Evolutionary conservation across 148 eudicot species (phyloP).

Genomic region (Rhododendron griersonianum): DNA sequence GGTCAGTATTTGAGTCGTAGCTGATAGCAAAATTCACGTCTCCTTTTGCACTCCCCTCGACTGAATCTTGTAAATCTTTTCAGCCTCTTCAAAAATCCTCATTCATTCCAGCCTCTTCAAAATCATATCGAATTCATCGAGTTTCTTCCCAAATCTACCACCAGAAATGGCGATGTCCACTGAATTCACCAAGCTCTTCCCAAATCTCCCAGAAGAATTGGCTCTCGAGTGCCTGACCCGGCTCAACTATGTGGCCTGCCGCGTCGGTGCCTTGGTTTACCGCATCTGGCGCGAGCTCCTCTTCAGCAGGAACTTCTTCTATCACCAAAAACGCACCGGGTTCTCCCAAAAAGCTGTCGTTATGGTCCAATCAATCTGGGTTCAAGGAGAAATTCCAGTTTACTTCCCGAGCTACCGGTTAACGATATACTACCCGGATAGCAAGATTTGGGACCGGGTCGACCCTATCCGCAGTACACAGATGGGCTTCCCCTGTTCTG

Average conservation of each 20-base stretch:
- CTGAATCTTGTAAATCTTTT: background rate
- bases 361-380: constrained; percentile 37
- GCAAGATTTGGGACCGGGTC: constrained; percentile 40
- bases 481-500: constrained; percentile 60
- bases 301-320: constrained; percentile 25
- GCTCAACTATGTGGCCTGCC: constrained; percentile 32
- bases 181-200: constrained; percentile 35
- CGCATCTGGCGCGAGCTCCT: constrained; percentile 44
- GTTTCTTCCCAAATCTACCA: background rate
- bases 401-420: constrained; percentile 28
- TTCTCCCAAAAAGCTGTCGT: constrained; percentile 44
- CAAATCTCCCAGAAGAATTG: constrained; percentile 58
- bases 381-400: constrained; percentile 14
- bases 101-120: no score
- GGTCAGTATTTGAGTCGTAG: no score
- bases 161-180: background rate
- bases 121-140: no score
- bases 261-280: constrained; percentile 30
- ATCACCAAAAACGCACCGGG: constrained; percentile 36
- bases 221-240: constrained; percentile 55
- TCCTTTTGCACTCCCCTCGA: background rate
- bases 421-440: constrained; percentile 37
- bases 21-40: no score
- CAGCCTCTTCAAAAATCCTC: background rate
- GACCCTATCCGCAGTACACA: constrained; percentile 42